Percentiles rank a stretch among this genome's conserved stretches.
phyloP scores from a whole-genome alignment of 163 green algal genomes.

The Scenedesmus sp. region DNA sequence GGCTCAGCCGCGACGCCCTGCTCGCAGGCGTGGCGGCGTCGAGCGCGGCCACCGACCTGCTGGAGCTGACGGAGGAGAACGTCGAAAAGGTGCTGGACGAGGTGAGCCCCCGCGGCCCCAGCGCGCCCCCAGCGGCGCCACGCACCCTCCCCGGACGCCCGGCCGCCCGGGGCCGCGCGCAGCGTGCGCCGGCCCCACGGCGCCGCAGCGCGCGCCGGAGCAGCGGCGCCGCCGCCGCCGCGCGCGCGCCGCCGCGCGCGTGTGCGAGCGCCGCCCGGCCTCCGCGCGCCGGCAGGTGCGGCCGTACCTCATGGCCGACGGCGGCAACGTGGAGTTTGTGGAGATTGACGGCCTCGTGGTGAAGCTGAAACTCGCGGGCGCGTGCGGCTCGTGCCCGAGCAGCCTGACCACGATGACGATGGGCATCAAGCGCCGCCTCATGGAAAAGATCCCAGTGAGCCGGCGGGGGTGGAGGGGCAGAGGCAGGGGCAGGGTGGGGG shows the following conservation, averaged over 20 bases:
- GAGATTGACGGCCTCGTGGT: slow-evolving; percentile 91
- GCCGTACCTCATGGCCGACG: slow-evolving; percentile 98
- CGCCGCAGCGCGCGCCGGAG: not conserved
- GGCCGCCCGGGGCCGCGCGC: too few species aligned
- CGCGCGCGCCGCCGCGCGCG: not conserved
- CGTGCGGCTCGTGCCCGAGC: slow-evolving; percentile 95
- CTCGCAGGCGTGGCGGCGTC: slow-evolving; percentile 30
- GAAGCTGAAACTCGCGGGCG: slow-evolving; percentile 88
- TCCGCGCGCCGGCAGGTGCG: slow-evolving; percentile 81
- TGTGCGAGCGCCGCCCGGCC: too few species aligned
- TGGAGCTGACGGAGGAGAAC: slow-evolving; percentile 96
- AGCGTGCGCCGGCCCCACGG: too few species aligned
- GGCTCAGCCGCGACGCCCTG: too few species aligned
- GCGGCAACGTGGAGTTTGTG: slow-evolving; percentile 98
- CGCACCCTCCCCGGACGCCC: too few species aligned
- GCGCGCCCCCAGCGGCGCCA: too few species aligned
- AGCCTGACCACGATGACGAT: slow-evolving; percentile 98
- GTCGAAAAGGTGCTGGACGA: slow-evolving; percentile 97
- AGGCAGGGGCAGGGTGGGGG: not conserved
- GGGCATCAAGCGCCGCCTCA: slow-evolving; percentile 95
- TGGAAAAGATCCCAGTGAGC: slow-evolving; percentile 88
- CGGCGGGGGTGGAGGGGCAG: not conserved
- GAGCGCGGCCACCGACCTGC: slow-evolving; percentile 51
- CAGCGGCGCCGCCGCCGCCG: not conserved
- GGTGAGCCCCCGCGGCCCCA: too few species aligned